Conservation (phyloP, 306 rosid species). For the Ormosia semicastrata region DNA sequence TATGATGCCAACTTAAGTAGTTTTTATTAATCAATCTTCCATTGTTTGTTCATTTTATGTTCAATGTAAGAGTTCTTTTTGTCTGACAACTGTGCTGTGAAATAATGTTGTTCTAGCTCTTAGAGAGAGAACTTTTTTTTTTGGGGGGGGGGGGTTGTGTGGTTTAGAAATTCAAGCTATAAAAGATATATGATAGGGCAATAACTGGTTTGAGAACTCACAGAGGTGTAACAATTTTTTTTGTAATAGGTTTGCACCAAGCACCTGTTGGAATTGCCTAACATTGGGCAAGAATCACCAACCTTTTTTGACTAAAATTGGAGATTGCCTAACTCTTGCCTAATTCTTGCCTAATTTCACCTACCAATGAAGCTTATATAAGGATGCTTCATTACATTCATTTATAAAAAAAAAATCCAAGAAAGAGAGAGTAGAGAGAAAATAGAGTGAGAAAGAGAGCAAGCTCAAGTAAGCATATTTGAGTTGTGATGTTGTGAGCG, state of each 20-base stretch:
- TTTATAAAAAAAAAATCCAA: no score
- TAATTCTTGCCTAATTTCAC: no score
- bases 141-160: not conserved
- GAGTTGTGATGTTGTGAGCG: no score
- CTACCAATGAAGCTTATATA: no score
- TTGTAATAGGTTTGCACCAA: not conserved
- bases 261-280: no score
- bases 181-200: not conserved
- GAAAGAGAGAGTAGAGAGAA: no score
- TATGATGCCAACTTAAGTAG: not conserved
- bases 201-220: not conserved
- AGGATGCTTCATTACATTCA: no score
- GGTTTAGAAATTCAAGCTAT: not conserved
- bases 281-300: no score
- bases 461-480: no score
- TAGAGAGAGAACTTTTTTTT: not conserved
- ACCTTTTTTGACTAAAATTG: no score
- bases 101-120: not conserved
- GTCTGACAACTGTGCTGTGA: not conserved
- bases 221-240: not conserved
- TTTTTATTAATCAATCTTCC: not conserved
- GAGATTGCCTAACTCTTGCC: no score
- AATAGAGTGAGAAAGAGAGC: no score
- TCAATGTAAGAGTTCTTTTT: not conserved
- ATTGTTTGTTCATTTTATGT: not conserved